Evolutionary conservation across 1,284 basidiomycete species (phyloP).

Genomic region (Cutaneotrichosporon sp.): DNA sequence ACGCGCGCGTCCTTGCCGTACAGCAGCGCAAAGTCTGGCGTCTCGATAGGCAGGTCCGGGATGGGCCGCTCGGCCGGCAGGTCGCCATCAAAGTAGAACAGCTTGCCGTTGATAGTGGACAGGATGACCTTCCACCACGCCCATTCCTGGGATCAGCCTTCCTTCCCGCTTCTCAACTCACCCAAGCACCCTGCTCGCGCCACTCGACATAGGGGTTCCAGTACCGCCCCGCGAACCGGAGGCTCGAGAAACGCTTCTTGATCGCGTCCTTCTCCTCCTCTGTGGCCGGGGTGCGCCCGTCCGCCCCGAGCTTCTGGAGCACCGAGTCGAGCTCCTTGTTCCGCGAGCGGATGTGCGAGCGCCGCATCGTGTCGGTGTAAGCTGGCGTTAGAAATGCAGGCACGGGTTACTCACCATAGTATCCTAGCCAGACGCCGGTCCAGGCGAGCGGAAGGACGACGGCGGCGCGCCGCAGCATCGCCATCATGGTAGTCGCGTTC

Average conservation of each 20-base stretch:
- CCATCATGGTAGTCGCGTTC: constrained; percentile 9
- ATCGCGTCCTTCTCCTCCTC: constrained; percentile 52
- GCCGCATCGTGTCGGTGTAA: constrained; percentile 50
- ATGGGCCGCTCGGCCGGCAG: constrained; percentile 43
- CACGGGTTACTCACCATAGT: constrained; percentile 41
- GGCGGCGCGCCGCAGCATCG: constrained; percentile 31
- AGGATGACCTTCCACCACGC: constrained; percentile 49
- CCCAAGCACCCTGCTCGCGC: constrained; percentile 58
- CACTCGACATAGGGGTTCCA: constrained; percentile 58
- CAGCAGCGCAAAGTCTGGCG: constrained; percentile 46
- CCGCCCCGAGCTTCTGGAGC: constrained; percentile 27
- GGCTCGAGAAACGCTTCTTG: constrained; percentile 43
- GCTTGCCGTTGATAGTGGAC: constrained; percentile 47
- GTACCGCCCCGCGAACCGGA: constrained; percentile 47
- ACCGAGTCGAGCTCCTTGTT: constrained; percentile 31
- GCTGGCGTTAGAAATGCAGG: constrained; percentile 25
- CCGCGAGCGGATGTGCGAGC: constrained; percentile 41
- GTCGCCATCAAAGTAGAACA: constrained; percentile 46
- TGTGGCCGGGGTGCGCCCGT: constrained; percentile 30
- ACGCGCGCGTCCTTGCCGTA: constrained; percentile 28
- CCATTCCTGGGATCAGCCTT: constrained; percentile 42
- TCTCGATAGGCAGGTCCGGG: constrained; percentile 44
- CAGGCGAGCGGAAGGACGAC: constrained; percentile 47
- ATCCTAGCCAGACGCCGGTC: constrained; percentile 48
- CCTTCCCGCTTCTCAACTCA: constrained; percentile 21